Conservation (phyloP, 2,329 filamentous ascomycete genomes). For the Penicillium glabrum region DNA sequence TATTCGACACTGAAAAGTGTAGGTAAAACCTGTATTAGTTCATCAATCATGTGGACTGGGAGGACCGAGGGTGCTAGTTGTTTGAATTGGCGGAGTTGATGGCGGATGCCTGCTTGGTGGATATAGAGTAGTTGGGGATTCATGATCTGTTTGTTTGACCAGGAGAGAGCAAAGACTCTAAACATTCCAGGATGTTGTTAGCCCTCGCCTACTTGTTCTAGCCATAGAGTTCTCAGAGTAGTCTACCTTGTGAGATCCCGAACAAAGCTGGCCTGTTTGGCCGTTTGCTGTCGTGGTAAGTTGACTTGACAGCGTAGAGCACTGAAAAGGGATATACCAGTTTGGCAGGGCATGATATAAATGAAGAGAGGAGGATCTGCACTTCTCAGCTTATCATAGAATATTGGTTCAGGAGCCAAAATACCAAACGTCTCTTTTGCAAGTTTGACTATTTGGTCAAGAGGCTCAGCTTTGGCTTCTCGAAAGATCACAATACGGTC, state of each 20-base stretch:
- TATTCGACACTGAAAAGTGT: constrained; percentile 4
- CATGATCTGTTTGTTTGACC: neutral
- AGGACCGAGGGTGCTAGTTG: neutral
- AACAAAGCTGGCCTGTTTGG: neutral
- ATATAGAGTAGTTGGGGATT: neutral
- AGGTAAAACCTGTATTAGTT: neutral
- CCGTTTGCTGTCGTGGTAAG: neutral
- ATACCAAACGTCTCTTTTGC: neutral
- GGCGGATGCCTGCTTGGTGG: neutral
- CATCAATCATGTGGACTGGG: neutral
- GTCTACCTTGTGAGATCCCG: neutral
- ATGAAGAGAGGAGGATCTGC: neutral
- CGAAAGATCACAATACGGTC: neutral
- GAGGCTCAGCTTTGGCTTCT: neutral
- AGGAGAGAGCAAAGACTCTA: neutral
- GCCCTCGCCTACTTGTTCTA: too few species aligned
- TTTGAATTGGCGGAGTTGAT: neutral
- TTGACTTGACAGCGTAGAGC: neutral
- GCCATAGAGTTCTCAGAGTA: too few species aligned
- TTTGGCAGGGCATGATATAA: neutral
- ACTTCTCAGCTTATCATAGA: neutral
- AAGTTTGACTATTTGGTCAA: neutral
- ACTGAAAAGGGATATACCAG: neutral
- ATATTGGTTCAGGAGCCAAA: neutral
- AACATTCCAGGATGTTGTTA: neutral